These are phyloP conservation scores for Sugiyamaella neomexicana DNA, from an alignment of 1,139 yeast genomes.

Conservation along the genomic window DNA sequence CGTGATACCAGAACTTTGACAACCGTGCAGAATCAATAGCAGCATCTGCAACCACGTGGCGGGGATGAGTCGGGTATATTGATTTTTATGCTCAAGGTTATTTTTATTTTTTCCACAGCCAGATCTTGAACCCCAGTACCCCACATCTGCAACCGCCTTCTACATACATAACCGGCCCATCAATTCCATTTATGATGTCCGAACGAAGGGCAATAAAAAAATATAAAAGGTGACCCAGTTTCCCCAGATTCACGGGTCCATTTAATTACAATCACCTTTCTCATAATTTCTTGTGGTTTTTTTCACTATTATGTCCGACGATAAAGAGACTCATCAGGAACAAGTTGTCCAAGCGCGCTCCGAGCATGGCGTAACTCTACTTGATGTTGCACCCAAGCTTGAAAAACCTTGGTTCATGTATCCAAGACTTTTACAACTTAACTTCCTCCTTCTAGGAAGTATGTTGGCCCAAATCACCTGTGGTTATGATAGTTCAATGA, in stretches of 20 bases:
- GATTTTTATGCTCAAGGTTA: no score
- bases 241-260: constrained; percentile 10
- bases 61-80: no score
- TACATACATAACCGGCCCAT: constrained; percentile 4
- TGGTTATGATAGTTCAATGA: constrained; percentile 54
- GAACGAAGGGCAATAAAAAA: neutral
- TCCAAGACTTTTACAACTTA: constrained; percentile 43
- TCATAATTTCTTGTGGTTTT: no score
- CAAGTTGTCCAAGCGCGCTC: neutral
- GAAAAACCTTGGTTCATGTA: constrained; percentile 16
- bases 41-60: no score
- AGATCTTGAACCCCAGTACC: constrained; percentile 1
- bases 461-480: constrained; percentile 49
- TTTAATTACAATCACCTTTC: neutral
- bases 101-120: no score
- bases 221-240: constrained; percentile 4
- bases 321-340: constrained; percentile 1
- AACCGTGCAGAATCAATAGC: no score
- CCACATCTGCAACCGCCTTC: constrained; percentile 5
- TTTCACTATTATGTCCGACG: constrained; percentile 4
- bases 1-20: no score
- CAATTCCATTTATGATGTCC: constrained; percentile 12
- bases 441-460: constrained; percentile 42
- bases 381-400: constrained; percentile 18
- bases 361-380: constrained; percentile 13